Conservation (phyloP, 2,329 filamentous ascomycete species). For the Pseudophaeomoniella oleicola region DNA sequence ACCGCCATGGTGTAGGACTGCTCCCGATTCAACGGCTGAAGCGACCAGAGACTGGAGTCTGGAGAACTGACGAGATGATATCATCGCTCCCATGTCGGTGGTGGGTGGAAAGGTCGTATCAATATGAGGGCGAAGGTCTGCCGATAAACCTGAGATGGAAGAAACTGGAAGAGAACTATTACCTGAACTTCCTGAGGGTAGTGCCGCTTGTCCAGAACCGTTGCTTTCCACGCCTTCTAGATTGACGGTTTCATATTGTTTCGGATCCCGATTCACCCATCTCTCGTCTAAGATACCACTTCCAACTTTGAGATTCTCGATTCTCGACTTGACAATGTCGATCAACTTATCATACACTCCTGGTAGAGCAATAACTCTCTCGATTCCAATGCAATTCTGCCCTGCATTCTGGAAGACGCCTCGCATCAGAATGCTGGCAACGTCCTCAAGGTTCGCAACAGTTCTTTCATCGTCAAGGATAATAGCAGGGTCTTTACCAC, state of each 20-base stretch:
- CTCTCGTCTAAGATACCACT: conserved; percentile 42
- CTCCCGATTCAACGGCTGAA: conserved; percentile 65
- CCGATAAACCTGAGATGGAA: too few species aligned
- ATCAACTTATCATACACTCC: conserved; percentile 63
- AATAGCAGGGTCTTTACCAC: conserved; percentile 87
- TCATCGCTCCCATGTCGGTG: conserved; percentile 73
- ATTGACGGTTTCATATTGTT: too few species aligned
- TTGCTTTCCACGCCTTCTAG: background rate
- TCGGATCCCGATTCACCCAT: conserved; percentile 6
- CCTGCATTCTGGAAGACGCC: conserved; percentile 91
- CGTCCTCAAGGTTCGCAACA: conserved; percentile 45
- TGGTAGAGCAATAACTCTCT: conserved; percentile 73
- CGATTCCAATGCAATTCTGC: conserved; percentile 96
- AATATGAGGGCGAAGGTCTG: conserved; percentile 6
- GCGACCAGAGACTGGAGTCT: conserved; percentile 62
- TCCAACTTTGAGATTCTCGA: conserved; percentile 61
- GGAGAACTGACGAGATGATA: conserved; percentile 62
- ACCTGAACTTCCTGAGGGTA: background rate
- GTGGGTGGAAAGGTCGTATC: conserved; percentile 12
- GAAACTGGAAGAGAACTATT: background rate
- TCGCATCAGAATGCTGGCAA: conserved; percentile 72
- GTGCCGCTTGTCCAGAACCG: background rate
- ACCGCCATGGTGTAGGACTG: conserved; percentile 69
- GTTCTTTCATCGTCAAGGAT: conserved; percentile 63
- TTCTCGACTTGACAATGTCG: conserved; percentile 54